phyloP scores from a whole-genome alignment of 495 filamentous ascomycete genomes.

The Talaromyces proteolyticus region DNA sequence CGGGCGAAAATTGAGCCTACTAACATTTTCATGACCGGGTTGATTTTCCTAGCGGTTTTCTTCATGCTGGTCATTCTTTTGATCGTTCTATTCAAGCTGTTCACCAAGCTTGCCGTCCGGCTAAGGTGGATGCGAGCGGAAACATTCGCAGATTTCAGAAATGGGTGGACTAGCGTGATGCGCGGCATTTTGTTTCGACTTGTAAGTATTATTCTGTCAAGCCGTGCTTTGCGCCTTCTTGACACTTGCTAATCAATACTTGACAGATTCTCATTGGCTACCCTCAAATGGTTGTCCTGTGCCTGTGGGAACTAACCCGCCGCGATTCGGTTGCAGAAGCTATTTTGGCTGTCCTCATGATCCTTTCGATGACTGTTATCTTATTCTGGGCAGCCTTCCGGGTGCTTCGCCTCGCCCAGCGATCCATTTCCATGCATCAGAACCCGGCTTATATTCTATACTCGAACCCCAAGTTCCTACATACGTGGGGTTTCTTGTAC shows the following conservation, averaged over 20 bases:
- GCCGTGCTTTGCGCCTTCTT: no score
- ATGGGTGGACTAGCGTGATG: constrained; percentile 70
- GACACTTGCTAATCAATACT: background rate
- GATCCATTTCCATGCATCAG: constrained; percentile 74
- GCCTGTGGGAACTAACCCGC: constrained; percentile 78
- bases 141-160: constrained; percentile 78
- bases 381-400: constrained; percentile 72
- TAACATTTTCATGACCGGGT: constrained; percentile 78
- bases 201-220: constrained; percentile 30
- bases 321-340: constrained; percentile 73
- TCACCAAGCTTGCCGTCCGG: constrained; percentile 59
- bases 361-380: constrained; percentile 65
- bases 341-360: constrained; percentile 74
- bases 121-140: constrained; percentile 65
- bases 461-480: constrained; percentile 74
- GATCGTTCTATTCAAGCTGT: constrained; percentile 65
- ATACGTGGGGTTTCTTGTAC: constrained; percentile 91
- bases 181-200: constrained; percentile 80
- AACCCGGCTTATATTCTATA: constrained; percentile 88
- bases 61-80: constrained; percentile 38
- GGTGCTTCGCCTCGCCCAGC: constrained; percentile 71
- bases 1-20: constrained; percentile 68
- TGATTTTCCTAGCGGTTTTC: constrained; percentile 58
- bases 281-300: constrained; percentile 75
- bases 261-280: constrained; percentile 67